Evolutionary conservation across 306 rosid genomes (phyloP).

Genomic region (Hylodesmum podocarpum): DNA sequence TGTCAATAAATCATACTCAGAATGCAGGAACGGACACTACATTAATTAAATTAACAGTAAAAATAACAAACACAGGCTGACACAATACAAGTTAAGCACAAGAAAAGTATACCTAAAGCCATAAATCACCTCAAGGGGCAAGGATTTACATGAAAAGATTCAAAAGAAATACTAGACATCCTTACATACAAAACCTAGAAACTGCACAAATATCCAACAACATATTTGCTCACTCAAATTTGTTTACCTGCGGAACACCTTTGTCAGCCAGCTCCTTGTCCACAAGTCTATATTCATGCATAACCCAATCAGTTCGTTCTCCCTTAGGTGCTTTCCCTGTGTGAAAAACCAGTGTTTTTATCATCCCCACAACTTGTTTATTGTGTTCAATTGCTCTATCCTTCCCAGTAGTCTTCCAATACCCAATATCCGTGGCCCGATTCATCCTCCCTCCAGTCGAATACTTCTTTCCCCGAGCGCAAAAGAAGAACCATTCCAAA

Average conservation of each 20-base stretch:
- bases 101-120: not conserved
- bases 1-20: not conserved
- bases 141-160: not conserved
- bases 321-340: slow-evolving; percentile 54
- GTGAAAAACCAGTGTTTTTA: slow-evolving; percentile 72
- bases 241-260: slow-evolving; percentile 53
- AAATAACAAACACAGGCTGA: not conserved
- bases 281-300: slow-evolving; percentile 78
- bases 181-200: not conserved
- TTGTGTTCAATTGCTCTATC: slow-evolving; percentile 46
- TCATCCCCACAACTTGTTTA: slow-evolving; percentile 53
- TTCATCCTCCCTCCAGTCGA: slow-evolving; percentile 66
- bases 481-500: slow-evolving; percentile 79
- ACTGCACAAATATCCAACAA: not conserved
- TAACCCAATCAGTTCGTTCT: slow-evolving; percentile 79
- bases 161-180: slow-evolving; percentile 5
- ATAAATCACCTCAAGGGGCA: not conserved
- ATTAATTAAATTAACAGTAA: not conserved
- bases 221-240: not conserved
- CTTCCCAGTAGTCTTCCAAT: slow-evolving; percentile 89
- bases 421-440: slow-evolving; percentile 64
- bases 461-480: slow-evolving; percentile 63
- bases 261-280: slow-evolving; percentile 33
- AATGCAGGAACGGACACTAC: not conserved
- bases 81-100: slow-evolving; percentile 5